Percentiles rank a stretch among this genome's conserved stretches.
These are phyloP conservation scores for Ogataea allantospora DNA, from an alignment of 805 yeast species.

Conservation along the genomic window DNA sequence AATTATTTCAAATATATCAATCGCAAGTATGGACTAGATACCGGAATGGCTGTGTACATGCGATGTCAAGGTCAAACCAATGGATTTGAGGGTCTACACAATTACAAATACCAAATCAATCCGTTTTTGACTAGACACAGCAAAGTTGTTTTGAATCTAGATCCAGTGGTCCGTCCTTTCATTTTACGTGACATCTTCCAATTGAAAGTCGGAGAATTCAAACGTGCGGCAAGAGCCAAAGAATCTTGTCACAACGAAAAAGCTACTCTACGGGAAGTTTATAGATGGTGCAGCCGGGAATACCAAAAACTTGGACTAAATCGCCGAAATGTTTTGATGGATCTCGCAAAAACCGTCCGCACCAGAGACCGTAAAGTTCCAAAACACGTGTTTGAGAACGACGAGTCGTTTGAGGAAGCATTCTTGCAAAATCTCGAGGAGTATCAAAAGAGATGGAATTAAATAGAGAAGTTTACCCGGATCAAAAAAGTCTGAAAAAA, in stretches of 20 bases:
- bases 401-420: slow-evolving; percentile 2
- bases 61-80: slow-evolving; percentile 7
- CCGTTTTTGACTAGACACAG: slow-evolving; percentile 30
- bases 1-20: slow-evolving; percentile 33
- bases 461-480: slow-evolving; percentile 9
- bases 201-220: slow-evolving; percentile 20
- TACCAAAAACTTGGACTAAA: slow-evolving; percentile 17
- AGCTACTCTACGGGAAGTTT: slow-evolving; percentile 14
- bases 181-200: slow-evolving; percentile 31
- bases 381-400: background rate
- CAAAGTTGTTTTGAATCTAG: slow-evolving; percentile 23
- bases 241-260: slow-evolving; percentile 12
- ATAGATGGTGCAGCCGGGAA: slow-evolving; percentile 26
- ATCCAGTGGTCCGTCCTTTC: slow-evolving; percentile 16
- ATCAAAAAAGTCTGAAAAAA: slow-evolving; percentile 8
- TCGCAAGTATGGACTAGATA: slow-evolving; percentile 24
- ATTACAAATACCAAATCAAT: slow-evolving; percentile 21
- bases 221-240: slow-evolving; percentile 10
- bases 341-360: slow-evolving; percentile 21
- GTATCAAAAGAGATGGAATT: slow-evolving; percentile 3
- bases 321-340: slow-evolving; percentile 17
- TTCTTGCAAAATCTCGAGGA: slow-evolving; percentile 8
- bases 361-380: slow-evolving; percentile 11
- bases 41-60: slow-evolving; percentile 26
- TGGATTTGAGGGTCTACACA: slow-evolving; percentile 17